Conservation (phyloP, 768 basidiomycete genomes). For the Suillus fuscotomentosus region DNA sequence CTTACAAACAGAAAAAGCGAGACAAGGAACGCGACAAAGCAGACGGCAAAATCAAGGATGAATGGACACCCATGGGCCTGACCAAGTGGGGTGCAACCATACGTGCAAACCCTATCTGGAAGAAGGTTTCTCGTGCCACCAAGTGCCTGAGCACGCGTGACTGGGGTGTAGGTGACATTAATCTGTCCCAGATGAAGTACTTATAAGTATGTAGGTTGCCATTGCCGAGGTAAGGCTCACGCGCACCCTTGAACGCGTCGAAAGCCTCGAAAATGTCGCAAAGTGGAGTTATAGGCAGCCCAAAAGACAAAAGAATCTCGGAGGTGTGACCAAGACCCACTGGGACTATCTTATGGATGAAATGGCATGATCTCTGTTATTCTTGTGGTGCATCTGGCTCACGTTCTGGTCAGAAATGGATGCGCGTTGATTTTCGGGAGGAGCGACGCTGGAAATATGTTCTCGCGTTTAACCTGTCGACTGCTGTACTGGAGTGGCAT, state of each 20-base stretch:
- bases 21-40: constrained; percentile 43
- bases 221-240: constrained; percentile 75
- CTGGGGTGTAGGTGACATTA: constrained; percentile 62
- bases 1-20: constrained; percentile 49
- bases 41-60: constrained; percentile 50
- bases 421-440: constrained; percentile 93
- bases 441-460: constrained; percentile 92
- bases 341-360: constrained; percentile 98
- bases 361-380: constrained; percentile 51
- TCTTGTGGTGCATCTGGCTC: constrained; percentile 4
- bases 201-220: constrained; percentile 53
- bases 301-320: constrained; percentile 85
- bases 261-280: constrained; percentile 73
- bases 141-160: constrained; percentile 81
- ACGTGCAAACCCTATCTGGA: constrained; percentile 74
- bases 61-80: constrained; percentile 63
- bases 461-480: constrained; percentile 78
- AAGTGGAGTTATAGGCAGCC: constrained; percentile 94
- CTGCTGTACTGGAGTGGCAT: constrained; percentile 87
- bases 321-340: constrained; percentile 75
- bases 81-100: constrained; percentile 74
- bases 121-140: constrained; percentile 61
- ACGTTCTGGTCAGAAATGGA: constrained; percentile 76
- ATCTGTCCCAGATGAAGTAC: constrained; percentile 3
- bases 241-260: constrained; percentile 82